phyloP scores from a whole-genome alignment of 495 filamentous ascomycete genomes.

The Aspergillus bridgeri region DNA sequence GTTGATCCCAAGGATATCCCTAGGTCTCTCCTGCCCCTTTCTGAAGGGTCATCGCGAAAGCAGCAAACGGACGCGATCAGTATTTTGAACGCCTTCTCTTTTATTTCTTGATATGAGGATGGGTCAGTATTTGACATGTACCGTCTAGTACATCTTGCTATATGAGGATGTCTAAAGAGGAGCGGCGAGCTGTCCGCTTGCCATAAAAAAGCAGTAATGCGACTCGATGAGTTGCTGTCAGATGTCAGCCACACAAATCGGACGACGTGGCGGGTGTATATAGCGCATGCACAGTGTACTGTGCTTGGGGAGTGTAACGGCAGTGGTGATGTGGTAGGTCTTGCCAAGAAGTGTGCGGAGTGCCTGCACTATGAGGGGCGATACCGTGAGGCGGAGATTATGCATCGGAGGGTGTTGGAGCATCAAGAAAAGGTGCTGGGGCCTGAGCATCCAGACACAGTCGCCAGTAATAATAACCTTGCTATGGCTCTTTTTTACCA shows the following conservation, averaged over 20 bases:
- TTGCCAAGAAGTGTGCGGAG: neutral
- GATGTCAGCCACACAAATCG: constrained; percentile 20
- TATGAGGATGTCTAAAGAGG: constrained; percentile 27
- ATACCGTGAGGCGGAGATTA: neutral
- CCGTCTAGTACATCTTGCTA: constrained; percentile 36
- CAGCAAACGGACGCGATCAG: too few relatives aligned
- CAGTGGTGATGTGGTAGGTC: neutral
- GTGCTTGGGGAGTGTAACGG: neutral
- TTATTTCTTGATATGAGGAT: constrained; percentile 21
- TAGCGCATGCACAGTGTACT: constrained; percentile 22
- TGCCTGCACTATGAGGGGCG: constrained; percentile 9
- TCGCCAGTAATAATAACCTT: too few relatives aligned
- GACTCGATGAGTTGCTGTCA: constrained; percentile 19
- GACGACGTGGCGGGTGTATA: constrained; percentile 23
- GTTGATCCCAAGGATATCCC: constrained; percentile 39
- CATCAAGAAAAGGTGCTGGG: too few relatives aligned
- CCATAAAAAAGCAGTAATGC: constrained; percentile 12
- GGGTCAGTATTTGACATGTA: constrained; percentile 19
- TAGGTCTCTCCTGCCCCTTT: too few relatives aligned
- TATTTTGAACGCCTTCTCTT: constrained; percentile 13
- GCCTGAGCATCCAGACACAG: too few relatives aligned
- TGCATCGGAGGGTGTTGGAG: too few relatives aligned
- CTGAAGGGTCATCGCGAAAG: too few relatives aligned
- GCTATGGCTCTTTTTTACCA: too few relatives aligned
- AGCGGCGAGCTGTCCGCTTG: constrained; percentile 8